Evolutionary conservation across 352 stramenopile species (phyloP).

Genomic region (Globisporangium paddicum): DNA sequence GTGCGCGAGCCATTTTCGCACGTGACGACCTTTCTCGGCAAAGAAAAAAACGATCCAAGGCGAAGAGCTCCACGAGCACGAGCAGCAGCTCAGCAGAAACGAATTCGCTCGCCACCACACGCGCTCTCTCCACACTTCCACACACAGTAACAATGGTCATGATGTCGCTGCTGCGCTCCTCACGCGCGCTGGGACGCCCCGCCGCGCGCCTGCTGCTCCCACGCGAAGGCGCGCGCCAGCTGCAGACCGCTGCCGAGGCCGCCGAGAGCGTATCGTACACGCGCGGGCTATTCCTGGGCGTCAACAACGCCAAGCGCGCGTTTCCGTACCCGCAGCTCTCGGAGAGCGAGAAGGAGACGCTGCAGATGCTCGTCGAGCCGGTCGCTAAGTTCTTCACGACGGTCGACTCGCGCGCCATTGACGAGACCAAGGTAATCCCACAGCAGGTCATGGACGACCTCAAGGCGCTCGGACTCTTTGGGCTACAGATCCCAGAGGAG

Average conservation of each 20-base stretch:
- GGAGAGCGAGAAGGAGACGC: slow-evolving; percentile 67
- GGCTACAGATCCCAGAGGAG: slow-evolving; percentile 80
- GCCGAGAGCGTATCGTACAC: slow-evolving; percentile 72
- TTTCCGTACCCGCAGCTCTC: slow-evolving; percentile 79
- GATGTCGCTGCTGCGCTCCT: slow-evolving; percentile 35
- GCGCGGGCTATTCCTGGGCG: slow-evolving; percentile 74
- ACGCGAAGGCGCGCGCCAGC: slow-evolving; percentile 19
- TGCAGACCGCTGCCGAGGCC: slow-evolving; percentile 71
- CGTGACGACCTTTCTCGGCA: not conserved
- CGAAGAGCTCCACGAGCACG: not conserved
- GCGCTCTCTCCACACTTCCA: not conserved
- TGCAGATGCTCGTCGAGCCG: slow-evolving; percentile 83
- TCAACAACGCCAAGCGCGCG: slow-evolving; percentile 72
- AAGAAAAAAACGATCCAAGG: slow-evolving; percentile 5
- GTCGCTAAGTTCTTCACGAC: slow-evolving; percentile 75
- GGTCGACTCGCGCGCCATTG: slow-evolving; percentile 68
- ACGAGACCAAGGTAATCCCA: slow-evolving; percentile 80
- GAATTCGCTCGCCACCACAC: slow-evolving; percentile 10
- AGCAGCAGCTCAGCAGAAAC: slow-evolving; percentile 3
- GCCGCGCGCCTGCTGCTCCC: slow-evolving; percentile 11
- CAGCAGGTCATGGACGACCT: slow-evolving; percentile 65
- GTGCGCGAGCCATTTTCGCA: not conserved
- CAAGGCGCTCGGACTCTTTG: slow-evolving; percentile 84
- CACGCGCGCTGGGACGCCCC: slow-evolving; percentile 5
- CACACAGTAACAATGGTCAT: slow-evolving; percentile 30